phyloP scores from a whole-genome alignment of 345 rosid genomes.

The Turritis glabra region DNA sequence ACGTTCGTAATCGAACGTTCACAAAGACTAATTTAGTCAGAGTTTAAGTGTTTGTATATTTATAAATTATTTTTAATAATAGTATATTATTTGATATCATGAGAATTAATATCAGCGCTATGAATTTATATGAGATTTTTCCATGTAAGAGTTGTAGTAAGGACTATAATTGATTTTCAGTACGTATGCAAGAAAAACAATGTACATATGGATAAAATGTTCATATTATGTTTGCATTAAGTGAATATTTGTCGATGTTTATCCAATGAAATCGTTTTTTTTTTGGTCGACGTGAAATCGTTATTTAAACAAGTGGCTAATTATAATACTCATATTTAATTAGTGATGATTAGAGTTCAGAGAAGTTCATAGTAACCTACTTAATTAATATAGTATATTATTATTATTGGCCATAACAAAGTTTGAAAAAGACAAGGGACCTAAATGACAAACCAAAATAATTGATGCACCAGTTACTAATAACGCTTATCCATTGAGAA shows the following conservation, averaged over 20 bases:
- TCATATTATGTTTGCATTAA: background rate
- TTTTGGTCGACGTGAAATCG: background rate
- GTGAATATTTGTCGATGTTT: background rate
- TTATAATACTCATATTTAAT: background rate
- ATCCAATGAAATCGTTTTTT: background rate
- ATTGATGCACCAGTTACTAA: constrained; percentile 18
- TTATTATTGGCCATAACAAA: constrained; percentile 24
- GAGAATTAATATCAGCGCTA: background rate
- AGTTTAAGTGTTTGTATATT: background rate
- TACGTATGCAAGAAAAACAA: too few species aligned
- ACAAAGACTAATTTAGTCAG: background rate
- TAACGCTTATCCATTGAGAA: constrained; percentile 32
- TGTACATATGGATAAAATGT: too few species aligned
- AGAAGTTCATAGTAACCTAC: constrained; percentile 27
- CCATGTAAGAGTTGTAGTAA: background rate
- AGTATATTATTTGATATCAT: background rate
- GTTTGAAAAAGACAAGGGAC: constrained; percentile 14
- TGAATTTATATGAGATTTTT: background rate
- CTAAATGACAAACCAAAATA: constrained; percentile 23
- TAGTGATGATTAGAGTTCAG: background rate
- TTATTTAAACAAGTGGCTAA: constrained; percentile 17
- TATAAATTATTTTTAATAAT: too few species aligned
- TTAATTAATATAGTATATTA: constrained; percentile 9
- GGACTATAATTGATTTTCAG: background rate
- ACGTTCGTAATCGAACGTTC: background rate